Evolutionary conservation across 2,329 filamentous ascomycete species (phyloP), one percentile per base, ranked within the genome.

Genomic region (Colletotrichum cuscutae): DNA sequence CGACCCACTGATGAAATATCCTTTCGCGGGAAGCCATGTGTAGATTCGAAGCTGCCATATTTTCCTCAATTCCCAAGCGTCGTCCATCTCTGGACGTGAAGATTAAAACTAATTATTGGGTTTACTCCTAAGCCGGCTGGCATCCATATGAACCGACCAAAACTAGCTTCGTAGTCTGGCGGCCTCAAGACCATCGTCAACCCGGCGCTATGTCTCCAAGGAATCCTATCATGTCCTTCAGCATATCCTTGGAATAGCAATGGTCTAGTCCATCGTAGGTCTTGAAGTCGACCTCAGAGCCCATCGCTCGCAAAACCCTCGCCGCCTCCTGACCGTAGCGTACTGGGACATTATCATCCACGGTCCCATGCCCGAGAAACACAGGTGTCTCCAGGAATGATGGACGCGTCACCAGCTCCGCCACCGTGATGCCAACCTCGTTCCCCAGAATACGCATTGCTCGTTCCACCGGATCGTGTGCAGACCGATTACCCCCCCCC

Each of bases 321-420:
- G 77, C 77, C 0, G 84, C 79, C 13, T 80, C 76, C n/a, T 76
- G 70, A 0, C 84, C 84, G 35, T 85, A 77, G 3, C 72, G 52
- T 22, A 82, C 53, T 35, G 81, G 76, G 9, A 89, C 83, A 22
- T 84, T 82, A 49, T 81, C 77, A 73, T 88, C 85, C 26, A 83
- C 75, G 5, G 74, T 75, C 3, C 86, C 83, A 76, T 90, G 84
- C 3, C 85, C 81, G 22, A 89, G 75, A 30, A 89, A 85, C 0
- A 87, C 76, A 0, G 87, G 85, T 1, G 81, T 84, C 5, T 72
- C 63, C 54, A 75, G 32, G 69, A 80, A 76, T 11, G 72, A 75
- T 22, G 58, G 13, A 2, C 32, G 19, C 2, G 53, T n/a, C 26
- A 67, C 54, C 1, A 73, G 69, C 13, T 3, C 12, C 22, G 5